Evolutionary conservation across 2,329 filamentous ascomycete species (phyloP).

Genomic region (Aspergillus arachidicola): DNA sequence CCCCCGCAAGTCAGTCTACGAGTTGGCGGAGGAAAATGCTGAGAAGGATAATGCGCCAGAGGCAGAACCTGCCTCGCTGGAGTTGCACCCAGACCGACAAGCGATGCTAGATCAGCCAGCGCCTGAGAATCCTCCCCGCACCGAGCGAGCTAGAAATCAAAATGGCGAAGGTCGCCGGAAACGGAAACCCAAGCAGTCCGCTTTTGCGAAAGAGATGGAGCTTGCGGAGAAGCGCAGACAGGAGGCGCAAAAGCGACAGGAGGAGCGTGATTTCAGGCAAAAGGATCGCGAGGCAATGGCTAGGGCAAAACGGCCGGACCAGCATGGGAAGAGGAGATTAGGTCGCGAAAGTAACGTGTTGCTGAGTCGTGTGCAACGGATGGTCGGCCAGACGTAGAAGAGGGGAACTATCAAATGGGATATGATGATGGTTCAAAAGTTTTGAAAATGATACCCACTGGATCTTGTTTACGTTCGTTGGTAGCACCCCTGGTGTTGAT

Average conservation of each 20-base stretch:
- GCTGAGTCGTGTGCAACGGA: slow-evolving; percentile 74
- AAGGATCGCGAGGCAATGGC: slow-evolving; percentile 70
- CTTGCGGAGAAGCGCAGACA: slow-evolving; percentile 64
- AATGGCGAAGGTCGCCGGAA: slow-evolving; percentile 31
- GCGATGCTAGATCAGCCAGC: slow-evolving; percentile 57
- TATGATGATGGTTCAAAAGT: slow-evolving; percentile 14
- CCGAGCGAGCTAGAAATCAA: slow-evolving; percentile 27
- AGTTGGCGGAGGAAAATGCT: slow-evolving; percentile 23
- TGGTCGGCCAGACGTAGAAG: slow-evolving; percentile 56
- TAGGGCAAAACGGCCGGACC: slow-evolving; percentile 62
- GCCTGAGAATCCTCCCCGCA: slow-evolving; percentile 22
- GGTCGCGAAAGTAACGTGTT: slow-evolving; percentile 79
- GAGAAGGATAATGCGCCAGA: slow-evolving; percentile 13
- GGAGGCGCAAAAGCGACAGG: slow-evolving; percentile 65
- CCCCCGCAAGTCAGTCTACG: slow-evolving; percentile 37
- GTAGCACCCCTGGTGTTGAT: background rate
- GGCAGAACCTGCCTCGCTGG: slow-evolving; percentile 44
- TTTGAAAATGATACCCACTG: slow-evolving; percentile 7
- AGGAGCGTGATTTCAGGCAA: slow-evolving; percentile 68
- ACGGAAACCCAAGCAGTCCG: slow-evolving; percentile 46
- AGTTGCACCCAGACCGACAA: slow-evolving; percentile 63
- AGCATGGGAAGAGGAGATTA: slow-evolving; percentile 74
- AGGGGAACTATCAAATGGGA: slow-evolving; percentile 3
- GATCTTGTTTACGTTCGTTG: background rate
- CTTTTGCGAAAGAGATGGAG: slow-evolving; percentile 69